These are phyloP conservation scores for Trebouxiophyceae sp. DNA, from an alignment of 163 green algal genomes.

Conservation along the genomic window DNA sequence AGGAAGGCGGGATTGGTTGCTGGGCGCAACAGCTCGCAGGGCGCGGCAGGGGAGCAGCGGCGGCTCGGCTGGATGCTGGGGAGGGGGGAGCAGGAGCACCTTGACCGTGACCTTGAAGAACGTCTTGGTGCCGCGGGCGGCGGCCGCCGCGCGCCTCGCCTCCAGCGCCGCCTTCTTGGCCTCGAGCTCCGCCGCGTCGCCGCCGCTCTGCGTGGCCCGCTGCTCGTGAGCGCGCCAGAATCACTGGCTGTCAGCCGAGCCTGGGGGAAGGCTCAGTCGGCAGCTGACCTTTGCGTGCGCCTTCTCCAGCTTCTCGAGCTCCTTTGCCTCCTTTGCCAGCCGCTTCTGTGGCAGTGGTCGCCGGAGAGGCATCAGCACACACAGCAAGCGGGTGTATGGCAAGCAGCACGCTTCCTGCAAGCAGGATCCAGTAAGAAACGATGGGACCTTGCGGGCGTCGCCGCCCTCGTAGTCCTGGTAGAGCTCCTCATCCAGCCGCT, in stretches of 20 bases:
- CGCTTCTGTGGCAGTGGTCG: conserved; percentile 68
- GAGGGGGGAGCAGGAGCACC: no score
- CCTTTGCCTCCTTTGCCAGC: conserved; percentile 67
- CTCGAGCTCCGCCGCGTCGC: conserved; percentile 34
- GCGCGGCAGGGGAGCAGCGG: no score
- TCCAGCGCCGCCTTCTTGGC: conserved; percentile 49
- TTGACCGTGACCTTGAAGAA: conserved; percentile 80
- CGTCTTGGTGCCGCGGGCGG: conserved; percentile 27
- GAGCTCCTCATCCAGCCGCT: conserved; percentile 76
- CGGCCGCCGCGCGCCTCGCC: conserved; percentile 25
- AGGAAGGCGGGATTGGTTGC: no score
- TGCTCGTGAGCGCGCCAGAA: background rate
- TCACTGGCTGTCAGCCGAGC: no score
- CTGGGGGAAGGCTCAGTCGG: no score
- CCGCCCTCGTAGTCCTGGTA: conserved; percentile 92
- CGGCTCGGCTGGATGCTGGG: no score
- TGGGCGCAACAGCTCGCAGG: no score
- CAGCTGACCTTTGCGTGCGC: conserved; percentile 53
- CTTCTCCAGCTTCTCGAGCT: conserved; percentile 68
- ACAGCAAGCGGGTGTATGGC: background rate
- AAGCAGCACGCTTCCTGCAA: background rate
- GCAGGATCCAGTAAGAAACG: background rate
- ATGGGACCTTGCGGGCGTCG: conserved; percentile 41
- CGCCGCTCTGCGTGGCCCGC: conserved; percentile 46
- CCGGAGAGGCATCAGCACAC: no score